Base-by-base conservation (phyloP, 2,329 filamentous ascomycete species). In the Aspergillus japonicus region DNA sequence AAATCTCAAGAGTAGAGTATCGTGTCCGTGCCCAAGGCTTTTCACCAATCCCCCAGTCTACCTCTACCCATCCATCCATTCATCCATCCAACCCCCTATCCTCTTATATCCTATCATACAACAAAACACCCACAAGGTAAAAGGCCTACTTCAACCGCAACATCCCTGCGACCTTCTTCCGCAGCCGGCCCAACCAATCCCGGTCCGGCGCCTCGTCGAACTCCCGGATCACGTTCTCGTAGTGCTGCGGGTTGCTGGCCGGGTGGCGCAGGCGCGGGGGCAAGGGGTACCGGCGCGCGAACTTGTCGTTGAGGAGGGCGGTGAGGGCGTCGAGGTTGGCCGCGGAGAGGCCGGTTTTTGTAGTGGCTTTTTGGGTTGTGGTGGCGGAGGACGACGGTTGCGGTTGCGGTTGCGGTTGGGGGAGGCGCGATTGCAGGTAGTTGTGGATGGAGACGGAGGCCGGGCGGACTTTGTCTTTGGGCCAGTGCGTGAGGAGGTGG, bases 301-400 rank as follows among this genome's bases (percentile, higher is more conserved):
- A 87, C 52, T 83, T 75, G 68, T 88, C 80, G 64, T 87, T 84
- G 2, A 88, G 75, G n/a, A 88, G 74, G 2, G 83, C 80, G 62
- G 84, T 85, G 1, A 88, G 79, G 4, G 84, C 85, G 65, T 87
- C 87, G 56, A 86, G 67, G 23, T 73, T 76, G n/a, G 73, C 61
- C 69, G 76, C 66, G 57, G 73, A 69, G 56, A 73, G 44, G 63
- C 50, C 58, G 49, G 64, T 16, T 65, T 58, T 49, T 60, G 60
- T 4, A 62, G 48, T 31, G 62, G 44, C 61, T 53, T 66, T 62
- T 53, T 66, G 49, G 65, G 59, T 67, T 68, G 54, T 53, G n/a
- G 59, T 29, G 29, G 63, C 31, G 52, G 64, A 33, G 33, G 33
- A 8, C 26, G 26, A 7, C 26, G 26, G 8, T 26, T 26, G 26